These are phyloP conservation scores for Sugiyamaella chiloensis DNA, from an alignment of 805 yeast genomes.

Conservation along the genomic window DNA sequence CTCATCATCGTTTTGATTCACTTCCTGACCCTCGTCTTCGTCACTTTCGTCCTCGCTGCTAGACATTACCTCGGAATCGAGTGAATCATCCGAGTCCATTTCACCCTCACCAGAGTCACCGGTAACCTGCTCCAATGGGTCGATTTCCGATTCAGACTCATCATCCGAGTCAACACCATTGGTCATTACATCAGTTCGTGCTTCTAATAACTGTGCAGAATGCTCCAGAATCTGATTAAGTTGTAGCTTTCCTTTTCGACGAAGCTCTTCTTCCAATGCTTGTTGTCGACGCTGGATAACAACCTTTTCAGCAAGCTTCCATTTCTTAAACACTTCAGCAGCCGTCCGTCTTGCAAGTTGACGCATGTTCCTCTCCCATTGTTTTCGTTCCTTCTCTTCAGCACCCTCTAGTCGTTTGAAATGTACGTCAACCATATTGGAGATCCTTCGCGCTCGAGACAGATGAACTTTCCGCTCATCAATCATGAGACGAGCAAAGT, in stretches of 20 bases:
- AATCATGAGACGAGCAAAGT: conserved; percentile 64
- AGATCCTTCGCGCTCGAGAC: conserved; percentile 65
- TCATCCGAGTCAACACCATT: conserved; percentile 25
- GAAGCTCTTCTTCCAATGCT: conserved; percentile 62
- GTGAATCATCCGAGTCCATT: conserved; percentile 41
- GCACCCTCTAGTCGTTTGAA: conserved; percentile 86
- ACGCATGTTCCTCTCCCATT: conserved; percentile 65
- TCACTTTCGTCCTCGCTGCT: conserved; percentile 31
- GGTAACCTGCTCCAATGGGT: conserved; percentile 29
- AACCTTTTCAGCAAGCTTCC: conserved; percentile 81
- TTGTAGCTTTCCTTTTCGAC: conserved; percentile 81
- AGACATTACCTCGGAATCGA: conserved; percentile 27
- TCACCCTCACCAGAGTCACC: conserved; percentile 33
- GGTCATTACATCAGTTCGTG: conserved; percentile 52
- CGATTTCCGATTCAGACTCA: conserved; percentile 28
- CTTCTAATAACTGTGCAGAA: conserved; percentile 84
- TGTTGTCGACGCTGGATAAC: conserved; percentile 72
- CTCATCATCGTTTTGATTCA: conserved; percentile 42
- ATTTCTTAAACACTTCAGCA: conserved; percentile 80
- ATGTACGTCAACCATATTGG: conserved; percentile 80
- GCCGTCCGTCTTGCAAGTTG: conserved; percentile 78
- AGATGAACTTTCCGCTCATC: conserved; percentile 63
- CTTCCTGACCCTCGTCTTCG: conserved; percentile 30
- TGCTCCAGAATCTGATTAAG: conserved; percentile 84
- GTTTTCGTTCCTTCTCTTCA: conserved; percentile 74